These are phyloP conservation scores for Straminergon stramineum DNA, from an alignment of 225 moss, liverwort and hornwort genomes.

Conservation along the genomic window DNA sequence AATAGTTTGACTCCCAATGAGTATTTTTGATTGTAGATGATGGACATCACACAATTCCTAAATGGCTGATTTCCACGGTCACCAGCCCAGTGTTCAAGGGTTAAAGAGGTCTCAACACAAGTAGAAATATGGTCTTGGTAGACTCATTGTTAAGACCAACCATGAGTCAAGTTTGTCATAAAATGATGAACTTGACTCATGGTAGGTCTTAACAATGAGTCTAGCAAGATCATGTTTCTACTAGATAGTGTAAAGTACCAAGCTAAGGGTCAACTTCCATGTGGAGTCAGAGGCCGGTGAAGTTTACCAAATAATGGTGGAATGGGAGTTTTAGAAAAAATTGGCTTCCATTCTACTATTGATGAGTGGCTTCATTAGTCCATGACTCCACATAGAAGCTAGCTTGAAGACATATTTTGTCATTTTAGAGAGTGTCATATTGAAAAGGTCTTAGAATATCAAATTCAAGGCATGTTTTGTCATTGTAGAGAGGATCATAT, in stretches of 20 bases:
- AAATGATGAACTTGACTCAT: not conserved
- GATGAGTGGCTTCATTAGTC: too few species aligned
- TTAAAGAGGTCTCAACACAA: not conserved
- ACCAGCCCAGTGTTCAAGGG: too few species aligned
- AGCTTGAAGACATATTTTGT: not conserved
- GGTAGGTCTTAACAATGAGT: accelerated
- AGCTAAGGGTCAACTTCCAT: not conserved
- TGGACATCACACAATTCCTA: too few species aligned
- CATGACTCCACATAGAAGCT: too few species aligned
- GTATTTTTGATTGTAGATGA: too few species aligned
- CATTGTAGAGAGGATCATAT: too few species aligned
- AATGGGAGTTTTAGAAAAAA: too few species aligned
- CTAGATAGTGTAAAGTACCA: not conserved
- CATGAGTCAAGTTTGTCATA: not conserved
- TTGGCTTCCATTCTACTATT: too few species aligned
- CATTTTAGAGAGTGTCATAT: not conserved
- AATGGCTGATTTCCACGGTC: too few species aligned
- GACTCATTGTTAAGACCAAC: not conserved
- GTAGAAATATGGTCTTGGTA: not conserved
- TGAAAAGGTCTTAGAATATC: accelerated
- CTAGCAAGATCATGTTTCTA: not conserved
- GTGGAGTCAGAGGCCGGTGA: too few species aligned
- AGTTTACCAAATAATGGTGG: too few species aligned
- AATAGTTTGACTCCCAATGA: too few species aligned
- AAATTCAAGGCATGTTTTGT: not conserved